These are phyloP conservation scores for Phytophthora podocarpi DNA, from an alignment of 352 stramenopile genomes.

Conservation along the genomic window DNA sequence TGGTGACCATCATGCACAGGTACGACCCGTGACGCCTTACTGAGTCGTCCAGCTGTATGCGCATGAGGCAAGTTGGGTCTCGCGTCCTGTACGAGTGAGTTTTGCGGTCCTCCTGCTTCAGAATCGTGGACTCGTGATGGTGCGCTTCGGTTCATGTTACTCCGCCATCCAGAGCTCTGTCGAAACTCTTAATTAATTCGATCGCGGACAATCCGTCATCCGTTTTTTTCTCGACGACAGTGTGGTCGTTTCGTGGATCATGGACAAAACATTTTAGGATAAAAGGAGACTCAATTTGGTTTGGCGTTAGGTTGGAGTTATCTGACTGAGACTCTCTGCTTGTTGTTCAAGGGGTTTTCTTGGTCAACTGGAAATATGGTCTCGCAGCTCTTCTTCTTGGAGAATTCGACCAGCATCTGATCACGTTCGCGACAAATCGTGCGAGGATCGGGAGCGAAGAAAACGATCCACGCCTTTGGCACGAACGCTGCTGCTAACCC, in stretches of 20 bases:
- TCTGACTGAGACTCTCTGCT: no score
- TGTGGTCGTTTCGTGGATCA: no score
- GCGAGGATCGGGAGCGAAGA: slow-evolving; percentile 44
- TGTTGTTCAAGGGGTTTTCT: slow-evolving; percentile 22
- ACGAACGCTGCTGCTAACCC: slow-evolving; percentile 40
- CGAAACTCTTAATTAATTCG: neutral
- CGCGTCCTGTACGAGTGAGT: slow-evolving; percentile 3
- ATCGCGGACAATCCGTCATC: slow-evolving; percentile 6
- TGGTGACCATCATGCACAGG: slow-evolving; percentile 5
- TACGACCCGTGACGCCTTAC: slow-evolving; percentile 2
- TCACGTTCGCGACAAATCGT: slow-evolving; percentile 63
- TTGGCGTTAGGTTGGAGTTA: no score
- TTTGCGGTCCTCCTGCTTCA: slow-evolving; percentile 3
- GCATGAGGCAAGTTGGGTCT: neutral
- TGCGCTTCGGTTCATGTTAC: slow-evolving; percentile 21
- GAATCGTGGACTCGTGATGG: slow-evolving; percentile 6
- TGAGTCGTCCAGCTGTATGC: neutral
- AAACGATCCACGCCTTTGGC: slow-evolving; percentile 37
- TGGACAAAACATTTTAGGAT: no score
- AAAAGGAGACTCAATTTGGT: no score
- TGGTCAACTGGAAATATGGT: slow-evolving; percentile 50
- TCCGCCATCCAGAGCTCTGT: slow-evolving; percentile 4
- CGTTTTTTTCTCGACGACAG: slow-evolving; percentile 14
- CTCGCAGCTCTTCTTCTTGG: slow-evolving; percentile 33
- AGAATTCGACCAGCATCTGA: slow-evolving; percentile 27